These are phyloP conservation scores for Tetrapisispora nanseiensis DNA, from an alignment of 805 yeast genomes.

Conservation along the genomic window DNA sequence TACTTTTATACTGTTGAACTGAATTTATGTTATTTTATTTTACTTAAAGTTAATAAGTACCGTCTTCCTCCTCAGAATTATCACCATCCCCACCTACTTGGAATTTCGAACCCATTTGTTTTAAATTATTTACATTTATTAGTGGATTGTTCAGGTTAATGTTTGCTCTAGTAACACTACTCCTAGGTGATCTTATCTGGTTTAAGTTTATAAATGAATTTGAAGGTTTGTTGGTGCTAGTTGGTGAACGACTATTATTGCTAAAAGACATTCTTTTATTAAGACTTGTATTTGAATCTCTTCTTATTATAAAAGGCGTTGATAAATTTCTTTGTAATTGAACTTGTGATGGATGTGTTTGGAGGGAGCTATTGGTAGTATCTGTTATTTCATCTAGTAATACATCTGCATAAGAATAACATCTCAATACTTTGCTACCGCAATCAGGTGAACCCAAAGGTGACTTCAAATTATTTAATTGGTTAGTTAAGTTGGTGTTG, in stretches of 20 bases:
- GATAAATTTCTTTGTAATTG: constrained; percentile 12
- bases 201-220: neutral
- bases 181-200: constrained; percentile 1
- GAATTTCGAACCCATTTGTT: neutral
- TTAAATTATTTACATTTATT: neutral
- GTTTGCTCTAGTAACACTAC: constrained; percentile 1
- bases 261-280: constrained; percentile 7
- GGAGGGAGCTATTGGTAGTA: neutral
- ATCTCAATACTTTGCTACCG: constrained; percentile 21
- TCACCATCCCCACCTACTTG: constrained; percentile 1
- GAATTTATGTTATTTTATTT: neutral
- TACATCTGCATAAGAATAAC: constrained; percentile 75
- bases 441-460: constrained; percentile 1
- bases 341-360: constrained; percentile 3
- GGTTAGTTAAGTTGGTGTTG: neutral
- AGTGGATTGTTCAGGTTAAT: constrained; percentile 2
- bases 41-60: neutral
- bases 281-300: constrained; percentile 8
- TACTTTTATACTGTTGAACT: too few relatives aligned
- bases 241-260: constrained; percentile 15
- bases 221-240: constrained; percentile 5
- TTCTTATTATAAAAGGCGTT: constrained; percentile 13
- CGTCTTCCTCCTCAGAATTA: neutral
- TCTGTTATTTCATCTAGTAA: constrained; percentile 43
- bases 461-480: neutral